Evolutionary conservation across 176 grass and related monocot genomes (phyloP), one percentile per base, ranked within the genome.

Genomic region (Eleusine coracana): DNA sequence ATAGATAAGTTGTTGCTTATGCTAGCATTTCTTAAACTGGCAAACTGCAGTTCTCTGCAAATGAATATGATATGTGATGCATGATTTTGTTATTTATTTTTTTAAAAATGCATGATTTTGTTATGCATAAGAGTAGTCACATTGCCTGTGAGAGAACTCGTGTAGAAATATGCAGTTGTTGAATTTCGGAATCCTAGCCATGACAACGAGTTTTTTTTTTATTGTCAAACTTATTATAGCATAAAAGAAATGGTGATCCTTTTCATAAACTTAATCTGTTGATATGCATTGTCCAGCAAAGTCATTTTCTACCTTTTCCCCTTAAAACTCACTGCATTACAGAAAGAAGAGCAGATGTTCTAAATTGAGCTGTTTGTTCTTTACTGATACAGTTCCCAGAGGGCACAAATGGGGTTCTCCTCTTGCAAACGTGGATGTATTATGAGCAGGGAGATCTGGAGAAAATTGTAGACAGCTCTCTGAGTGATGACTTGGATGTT

Each of bases 401-500:
- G 71, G 74, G 84, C 73, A 94, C 87, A 59, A 88, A 92, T 77
- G 87, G 85, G 62, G 82, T 88, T 92, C 90, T 96, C 72, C 80
- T 89, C 74, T 83, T 94, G 92, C 95, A 93, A 84, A 93, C 90
- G 68, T 97, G 95, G 92, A 81, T 87, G 55, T 86, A 87, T 58
- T 89, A 91, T 61, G 88, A 97, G 39, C 84, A 72, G 27, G 90
- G 90, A 39, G 51, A 83, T 78, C 56, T 97, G 63, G 61, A 71
- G 39, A 87, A 82, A 71, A 87, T 94, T 39, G 59, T 94, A 60
- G 95, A 93, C 68, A 46, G 82, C 66, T 94, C 86, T 88, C 74
- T 93, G 68, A 70, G 31, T 3, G 75, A 88, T n/a, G 90, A 94
- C 40, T 78, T 97, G 73, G 85, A 97, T 60, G 31, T 81, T 27